These are phyloP conservation scores for Penicillium psychrosexuale DNA, from an alignment of 2,329 filamentous ascomycete genomes.

Conservation along the genomic window DNA sequence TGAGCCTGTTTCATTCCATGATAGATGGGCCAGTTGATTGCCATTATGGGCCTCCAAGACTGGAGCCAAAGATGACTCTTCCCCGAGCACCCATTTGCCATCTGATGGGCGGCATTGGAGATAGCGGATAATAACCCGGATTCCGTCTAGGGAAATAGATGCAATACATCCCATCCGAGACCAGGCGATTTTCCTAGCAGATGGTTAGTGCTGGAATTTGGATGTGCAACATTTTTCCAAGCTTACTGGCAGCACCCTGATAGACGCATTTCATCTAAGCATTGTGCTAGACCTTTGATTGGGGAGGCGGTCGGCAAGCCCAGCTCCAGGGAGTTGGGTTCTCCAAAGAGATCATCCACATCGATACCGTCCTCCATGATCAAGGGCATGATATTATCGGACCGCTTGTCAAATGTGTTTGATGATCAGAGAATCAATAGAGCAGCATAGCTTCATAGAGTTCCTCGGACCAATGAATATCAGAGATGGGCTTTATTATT, in stretches of 20 bases:
- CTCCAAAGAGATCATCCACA: constrained; percentile 73
- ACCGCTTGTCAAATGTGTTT: constrained; percentile 1
- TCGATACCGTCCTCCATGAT: constrained; percentile 59
- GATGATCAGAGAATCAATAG: constrained; percentile 5
- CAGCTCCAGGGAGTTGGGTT: constrained; percentile 57
- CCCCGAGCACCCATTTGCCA: constrained; percentile 72
- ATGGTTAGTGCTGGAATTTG: constrained; percentile 22
- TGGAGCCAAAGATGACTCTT: constrained; percentile 63
- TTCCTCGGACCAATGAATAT: constrained; percentile 3
- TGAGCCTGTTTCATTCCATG: constrained; percentile 72
- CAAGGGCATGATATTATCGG: constrained; percentile 43
- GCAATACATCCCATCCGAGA: constrained; percentile 84
- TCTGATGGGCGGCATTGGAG: constrained; percentile 66
- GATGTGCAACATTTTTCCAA: neutral
- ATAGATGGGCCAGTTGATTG: constrained; percentile 71
- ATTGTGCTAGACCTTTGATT: constrained; percentile 66
- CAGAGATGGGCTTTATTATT: constrained; percentile 5
- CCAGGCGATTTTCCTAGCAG: constrained; percentile 72
- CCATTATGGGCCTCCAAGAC: constrained; percentile 61
- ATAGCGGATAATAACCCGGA: constrained; percentile 67
- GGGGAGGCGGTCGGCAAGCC: constrained; percentile 52
- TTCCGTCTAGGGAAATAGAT: constrained; percentile 70
- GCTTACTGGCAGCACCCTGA: constrained; percentile 80
- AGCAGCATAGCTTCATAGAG: constrained; percentile 19
- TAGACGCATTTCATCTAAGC: constrained; percentile 71